Evolutionary conservation across 352 stramenopile genomes (phyloP).

Genomic region (Saprolegnia diclina): DNA sequence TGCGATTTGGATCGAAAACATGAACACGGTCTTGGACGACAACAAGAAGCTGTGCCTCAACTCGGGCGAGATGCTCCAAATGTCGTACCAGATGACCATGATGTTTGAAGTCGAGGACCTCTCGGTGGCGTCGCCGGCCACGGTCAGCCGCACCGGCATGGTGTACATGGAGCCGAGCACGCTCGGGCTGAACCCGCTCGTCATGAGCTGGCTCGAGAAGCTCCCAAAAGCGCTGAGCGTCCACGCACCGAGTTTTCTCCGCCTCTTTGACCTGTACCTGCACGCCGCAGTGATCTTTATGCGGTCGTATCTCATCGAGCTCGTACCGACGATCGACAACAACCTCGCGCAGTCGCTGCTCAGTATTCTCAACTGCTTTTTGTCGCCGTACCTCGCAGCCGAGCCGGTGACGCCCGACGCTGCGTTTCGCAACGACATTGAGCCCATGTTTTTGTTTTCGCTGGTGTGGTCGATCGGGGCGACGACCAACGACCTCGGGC

Average conservation of each 20-base stretch:
- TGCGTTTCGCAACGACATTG: slow-evolving; percentile 74
- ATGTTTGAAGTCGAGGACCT: slow-evolving; percentile 97
- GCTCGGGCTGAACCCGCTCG: slow-evolving; percentile 79
- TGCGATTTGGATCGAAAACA: slow-evolving; percentile 96
- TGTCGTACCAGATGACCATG: slow-evolving; percentile 95
- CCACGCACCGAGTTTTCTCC: slow-evolving; percentile 46
- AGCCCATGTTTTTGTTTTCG: slow-evolving; percentile 89
- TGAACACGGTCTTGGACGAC: slow-evolving; percentile 95
- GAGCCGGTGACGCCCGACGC: slow-evolving; percentile 41
- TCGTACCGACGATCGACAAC: slow-evolving; percentile 91
- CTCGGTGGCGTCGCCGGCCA: slow-evolving; percentile 89
- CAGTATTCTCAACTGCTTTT: slow-evolving; percentile 89
- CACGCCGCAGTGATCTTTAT: slow-evolving; percentile 83
- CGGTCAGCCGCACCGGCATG: slow-evolving; percentile 92
- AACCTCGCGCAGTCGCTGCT: slow-evolving; percentile 89
- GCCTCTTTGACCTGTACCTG: slow-evolving; percentile 89
- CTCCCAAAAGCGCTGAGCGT: slow-evolving; percentile 37
- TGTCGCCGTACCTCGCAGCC: slow-evolving; percentile 51
- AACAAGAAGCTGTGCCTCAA: slow-evolving; percentile 95
- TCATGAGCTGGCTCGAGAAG: slow-evolving; percentile 86
- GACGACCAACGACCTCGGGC: slow-evolving; percentile 84
- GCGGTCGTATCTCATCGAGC: slow-evolving; percentile 78
- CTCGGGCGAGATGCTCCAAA: slow-evolving; percentile 92
- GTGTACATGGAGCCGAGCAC: slow-evolving; percentile 95
- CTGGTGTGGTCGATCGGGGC: slow-evolving; percentile 90